phyloP scores from a whole-genome alignment of 441 rosid genomes.

The Mallotus japonicus region DNA sequence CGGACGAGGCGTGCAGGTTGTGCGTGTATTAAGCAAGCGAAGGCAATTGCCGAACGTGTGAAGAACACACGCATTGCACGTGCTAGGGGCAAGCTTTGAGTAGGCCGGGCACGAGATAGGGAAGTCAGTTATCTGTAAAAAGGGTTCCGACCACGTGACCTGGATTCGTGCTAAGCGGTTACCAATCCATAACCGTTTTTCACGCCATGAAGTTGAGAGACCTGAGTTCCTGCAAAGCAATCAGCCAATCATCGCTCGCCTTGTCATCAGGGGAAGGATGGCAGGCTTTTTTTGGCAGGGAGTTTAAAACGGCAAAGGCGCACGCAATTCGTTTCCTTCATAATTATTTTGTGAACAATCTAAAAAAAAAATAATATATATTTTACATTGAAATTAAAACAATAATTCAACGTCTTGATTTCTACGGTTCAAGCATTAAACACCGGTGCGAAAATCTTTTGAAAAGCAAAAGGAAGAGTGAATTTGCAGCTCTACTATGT shows the following conservation, averaged over 20 bases:
- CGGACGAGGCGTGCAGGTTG: constrained; percentile 64
- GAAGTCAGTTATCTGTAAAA: not conserved
- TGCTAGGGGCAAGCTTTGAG: constrained; percentile 27
- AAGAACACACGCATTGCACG: constrained; percentile 43
- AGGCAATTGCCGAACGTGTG: constrained; percentile 32
- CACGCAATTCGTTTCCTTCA: not conserved
- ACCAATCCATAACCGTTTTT: not conserved
- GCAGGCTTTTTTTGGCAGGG: not conserved
- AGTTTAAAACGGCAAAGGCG: not conserved
- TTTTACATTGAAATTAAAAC: not conserved
- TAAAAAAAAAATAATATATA: too few species aligned
- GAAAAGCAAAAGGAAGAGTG: not conserved
- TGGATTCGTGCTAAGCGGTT: constrained; percentile 11
- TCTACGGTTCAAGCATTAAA: too few species aligned
- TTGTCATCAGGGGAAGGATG: not conserved
- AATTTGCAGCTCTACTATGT: not conserved
- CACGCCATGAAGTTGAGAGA: not conserved
- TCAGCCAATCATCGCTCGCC: not conserved
- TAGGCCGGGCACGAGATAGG: constrained; percentile 32
- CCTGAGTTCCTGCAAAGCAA: not conserved
- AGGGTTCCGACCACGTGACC: constrained; percentile 32
- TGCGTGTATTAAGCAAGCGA: constrained; percentile 27
- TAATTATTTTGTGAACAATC: not conserved
- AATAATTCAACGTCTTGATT: too few species aligned
- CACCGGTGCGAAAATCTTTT: not conserved